phyloP scores from a whole-genome alignment of 2,329 filamentous ascomycete species.

The Calonectria pseudoreteaudii region DNA sequence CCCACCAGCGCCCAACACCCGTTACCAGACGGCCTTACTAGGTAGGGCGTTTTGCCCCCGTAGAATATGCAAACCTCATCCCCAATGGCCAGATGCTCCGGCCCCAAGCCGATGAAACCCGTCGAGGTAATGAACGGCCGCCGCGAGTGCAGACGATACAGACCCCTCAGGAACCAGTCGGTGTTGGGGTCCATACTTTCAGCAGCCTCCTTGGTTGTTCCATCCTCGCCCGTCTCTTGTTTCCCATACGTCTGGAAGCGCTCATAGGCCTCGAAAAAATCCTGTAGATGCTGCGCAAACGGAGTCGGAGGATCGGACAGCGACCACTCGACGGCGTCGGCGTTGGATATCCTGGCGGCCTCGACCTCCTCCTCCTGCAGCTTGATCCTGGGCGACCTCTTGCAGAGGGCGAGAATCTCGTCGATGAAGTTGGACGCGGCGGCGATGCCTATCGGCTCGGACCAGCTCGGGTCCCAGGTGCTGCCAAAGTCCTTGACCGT shows the following conservation, averaged over 20 bases:
- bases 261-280: not conserved
- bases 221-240: not conserved
- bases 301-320: not conserved
- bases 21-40: not conserved
- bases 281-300: not conserved
- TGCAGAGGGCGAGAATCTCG: constrained; percentile 15
- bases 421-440: constrained; percentile 10
- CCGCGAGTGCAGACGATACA: constrained; percentile 8
- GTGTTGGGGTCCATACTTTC: not conserved
- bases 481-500: constrained; percentile 14
- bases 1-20: constrained; percentile 10
- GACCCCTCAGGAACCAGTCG: not conserved
- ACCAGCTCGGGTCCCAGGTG: constrained; percentile 29
- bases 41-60: not conserved
- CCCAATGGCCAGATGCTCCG: not conserved
- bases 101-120: not conserved
- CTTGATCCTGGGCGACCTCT: constrained; percentile 17
- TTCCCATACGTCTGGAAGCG: not conserved
- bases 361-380: constrained; percentile 11
- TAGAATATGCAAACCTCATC: constrained; percentile 7
- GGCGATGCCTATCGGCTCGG: not conserved
- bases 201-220: not conserved
- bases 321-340: not conserved
- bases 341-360: constrained; percentile 9
- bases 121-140: constrained; percentile 5